Base-by-base conservation (phyloP, 1,139 yeast species). In the Hansenula lynferdii region DNA sequence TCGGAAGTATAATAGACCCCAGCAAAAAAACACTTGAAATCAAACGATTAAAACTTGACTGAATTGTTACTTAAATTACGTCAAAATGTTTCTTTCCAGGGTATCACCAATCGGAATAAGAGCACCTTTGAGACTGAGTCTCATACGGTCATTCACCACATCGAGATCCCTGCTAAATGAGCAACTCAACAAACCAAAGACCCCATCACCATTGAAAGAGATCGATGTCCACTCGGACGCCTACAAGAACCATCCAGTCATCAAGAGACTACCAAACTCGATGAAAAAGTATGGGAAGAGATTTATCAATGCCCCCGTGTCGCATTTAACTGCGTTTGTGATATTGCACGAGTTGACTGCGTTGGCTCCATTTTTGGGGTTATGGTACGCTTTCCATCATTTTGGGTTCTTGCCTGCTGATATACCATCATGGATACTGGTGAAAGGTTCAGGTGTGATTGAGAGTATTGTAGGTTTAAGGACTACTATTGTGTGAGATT, bases 281-380 rank as follows among this genome's bases (percentile, higher is more conserved):
- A 28, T 52, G 6, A 45, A 40, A 26, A 52, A 49, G 21, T 53
- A 53, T 31, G 55, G 54, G 0, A 31, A 29, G 2, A 44, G 50
- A 22, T 41, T 53, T 1, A 42, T 46, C 4, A 41, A 45, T 36
- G 85, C 89, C 0, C 89, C 95, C 2, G 64, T 81, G 7, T 70
- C 86, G 1, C 84, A 84, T 48, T 69, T 82, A n/a, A 70, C 85
- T 0, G 72, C 95, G 4, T 86, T 90, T 51, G 58, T 85, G 10
- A 62, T 89, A 2, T 66, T 90, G n/a, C 97, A 90, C 55, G 97
- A 90, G 57, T 51, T 86, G 32, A 75, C 96, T 0, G 96, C 97
- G 2, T 71, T 90, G 6, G 72, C 80, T 7, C 97, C 97, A 1
- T 69, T 90, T 36, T 64, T 86, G 24, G 79, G 80, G 0, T 56